A percentile compares a stretch with the other conserved stretches of the same genome.
Conservation (phyloP, 331 rosid genomes). For the Quercus lobata region DNA sequence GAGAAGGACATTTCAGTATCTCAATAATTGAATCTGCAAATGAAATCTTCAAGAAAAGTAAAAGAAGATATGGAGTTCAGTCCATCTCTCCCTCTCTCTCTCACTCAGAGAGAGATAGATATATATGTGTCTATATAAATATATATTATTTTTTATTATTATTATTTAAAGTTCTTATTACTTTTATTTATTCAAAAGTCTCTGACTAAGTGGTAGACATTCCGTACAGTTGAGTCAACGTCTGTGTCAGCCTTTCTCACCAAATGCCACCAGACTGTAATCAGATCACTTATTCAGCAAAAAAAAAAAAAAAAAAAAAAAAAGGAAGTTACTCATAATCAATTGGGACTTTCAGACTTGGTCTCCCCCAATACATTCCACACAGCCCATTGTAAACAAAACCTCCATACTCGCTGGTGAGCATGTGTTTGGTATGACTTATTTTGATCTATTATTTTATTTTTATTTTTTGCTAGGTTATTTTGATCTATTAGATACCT, state of each 20-base stretch:
- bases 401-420: no score
- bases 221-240: slow-evolving; percentile 46
- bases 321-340: background rate
- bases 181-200: background rate
- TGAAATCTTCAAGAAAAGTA: background rate
- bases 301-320: no score
- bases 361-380: background rate
- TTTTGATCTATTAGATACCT: no score
- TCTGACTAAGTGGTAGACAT: slow-evolving; percentile 17
- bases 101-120: no score
- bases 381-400: background rate
- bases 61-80: background rate
- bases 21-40: background rate
- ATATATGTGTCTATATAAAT: no score
- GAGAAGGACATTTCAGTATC: no score
- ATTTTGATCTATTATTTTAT: no score
- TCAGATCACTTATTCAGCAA: no score
- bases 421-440: no score
- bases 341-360: slow-evolving; percentile 12
- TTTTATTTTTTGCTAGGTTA: no score
- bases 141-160: background rate
- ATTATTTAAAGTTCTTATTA: no score
- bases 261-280: slow-evolving; percentile 22
- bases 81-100: background rate
- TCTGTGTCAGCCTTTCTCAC: slow-evolving; percentile 45